These are phyloP conservation scores for Vigna hirtella DNA, from an alignment of 306 rosid species.

Conservation along the genomic window DNA sequence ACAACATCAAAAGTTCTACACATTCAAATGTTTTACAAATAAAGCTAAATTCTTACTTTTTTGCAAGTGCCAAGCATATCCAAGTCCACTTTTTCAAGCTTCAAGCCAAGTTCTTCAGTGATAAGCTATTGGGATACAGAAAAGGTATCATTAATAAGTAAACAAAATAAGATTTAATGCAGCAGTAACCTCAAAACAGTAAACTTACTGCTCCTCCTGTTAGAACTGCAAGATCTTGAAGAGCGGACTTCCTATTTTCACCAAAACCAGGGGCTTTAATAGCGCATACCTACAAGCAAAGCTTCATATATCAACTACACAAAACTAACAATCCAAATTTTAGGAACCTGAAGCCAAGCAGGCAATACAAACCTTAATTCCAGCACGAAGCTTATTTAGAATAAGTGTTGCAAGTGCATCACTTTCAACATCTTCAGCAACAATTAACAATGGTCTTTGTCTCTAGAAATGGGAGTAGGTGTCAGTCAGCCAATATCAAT, in stretches of 20 bases:
- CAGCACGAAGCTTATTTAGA: slow-evolving; percentile 95
- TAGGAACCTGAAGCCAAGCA: not conserved
- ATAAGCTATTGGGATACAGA: slow-evolving; percentile 62
- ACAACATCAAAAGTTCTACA: not conserved
- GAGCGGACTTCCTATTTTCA: slow-evolving; percentile 78
- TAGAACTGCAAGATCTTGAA: slow-evolving; percentile 91
- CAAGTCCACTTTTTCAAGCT: slow-evolving; percentile 86
- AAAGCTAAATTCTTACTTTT: slow-evolving; percentile 58
- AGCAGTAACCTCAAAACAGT: slow-evolving; percentile 7
- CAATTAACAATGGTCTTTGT: slow-evolving; percentile 86
- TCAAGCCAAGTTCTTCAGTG: slow-evolving; percentile 93
- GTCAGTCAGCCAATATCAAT: slow-evolving; percentile 15
- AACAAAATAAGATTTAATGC: slow-evolving; percentile 20
- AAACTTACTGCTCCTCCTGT: slow-evolving; percentile 85
- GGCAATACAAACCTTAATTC: slow-evolving; percentile 74
- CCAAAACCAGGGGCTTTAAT: slow-evolving; percentile 97
- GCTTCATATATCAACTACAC: slow-evolving; percentile 17
- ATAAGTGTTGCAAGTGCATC: slow-evolving; percentile 90
- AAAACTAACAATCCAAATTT: not conserved
- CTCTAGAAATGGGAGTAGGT: slow-evolving; percentile 53
- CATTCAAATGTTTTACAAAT: slow-evolving; percentile 11
- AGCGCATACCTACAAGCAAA: slow-evolving; percentile 76
- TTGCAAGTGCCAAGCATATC: slow-evolving; percentile 90
- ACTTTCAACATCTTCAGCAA: slow-evolving; percentile 92
- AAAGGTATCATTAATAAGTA: slow-evolving; percentile 11